Conservation (phyloP, 2,329 filamentous ascomycete species). For the Teratosphaeriaceae sp. region DNA sequence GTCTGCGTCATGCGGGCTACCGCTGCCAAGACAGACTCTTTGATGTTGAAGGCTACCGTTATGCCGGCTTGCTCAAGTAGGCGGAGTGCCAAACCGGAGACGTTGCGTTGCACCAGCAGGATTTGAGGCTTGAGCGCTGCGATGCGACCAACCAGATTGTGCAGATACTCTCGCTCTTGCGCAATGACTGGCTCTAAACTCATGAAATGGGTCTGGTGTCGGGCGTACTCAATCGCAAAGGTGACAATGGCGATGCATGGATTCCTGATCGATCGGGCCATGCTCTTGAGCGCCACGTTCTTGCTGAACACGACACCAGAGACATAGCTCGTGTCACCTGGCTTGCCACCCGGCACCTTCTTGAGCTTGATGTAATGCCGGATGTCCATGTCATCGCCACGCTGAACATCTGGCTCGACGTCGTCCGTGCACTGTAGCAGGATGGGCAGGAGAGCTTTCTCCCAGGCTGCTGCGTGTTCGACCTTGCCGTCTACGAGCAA, state of each 20-base stretch:
- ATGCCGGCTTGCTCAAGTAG: slow-evolving; percentile 84
- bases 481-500: slow-evolving; percentile 71
- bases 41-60: slow-evolving; percentile 93
- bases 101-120: slow-evolving; percentile 84
- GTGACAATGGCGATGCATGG: slow-evolving; percentile 89
- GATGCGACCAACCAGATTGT: slow-evolving; percentile 87
- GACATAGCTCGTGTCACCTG: slow-evolving; percentile 90
- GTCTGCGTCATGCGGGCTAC: slow-evolving; percentile 90
- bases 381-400: slow-evolving; percentile 93
- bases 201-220: slow-evolving; percentile 94
- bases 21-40: slow-evolving; percentile 89
- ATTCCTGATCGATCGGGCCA: slow-evolving; percentile 77
- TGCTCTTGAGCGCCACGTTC: slow-evolving; percentile 91
- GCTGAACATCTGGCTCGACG: slow-evolving; percentile 84
- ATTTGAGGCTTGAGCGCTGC: slow-evolving; percentile 77
- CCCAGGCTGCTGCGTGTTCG: slow-evolving; percentile 70
- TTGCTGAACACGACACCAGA: slow-evolving; percentile 97
- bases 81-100: slow-evolving; percentile 84
- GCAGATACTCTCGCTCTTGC: slow-evolving; percentile 89
- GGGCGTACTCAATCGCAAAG: slow-evolving; percentile 92
- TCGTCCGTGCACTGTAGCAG: slow-evolving; percentile 87
- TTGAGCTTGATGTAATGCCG: slow-evolving; percentile 97
- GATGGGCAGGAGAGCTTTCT: slow-evolving; percentile 84
- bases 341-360: slow-evolving; percentile 84
- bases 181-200: slow-evolving; percentile 94